Conservation (phyloP, 2,329 filamentous ascomycete genomes). For the Fusarium annulatum region DNA sequence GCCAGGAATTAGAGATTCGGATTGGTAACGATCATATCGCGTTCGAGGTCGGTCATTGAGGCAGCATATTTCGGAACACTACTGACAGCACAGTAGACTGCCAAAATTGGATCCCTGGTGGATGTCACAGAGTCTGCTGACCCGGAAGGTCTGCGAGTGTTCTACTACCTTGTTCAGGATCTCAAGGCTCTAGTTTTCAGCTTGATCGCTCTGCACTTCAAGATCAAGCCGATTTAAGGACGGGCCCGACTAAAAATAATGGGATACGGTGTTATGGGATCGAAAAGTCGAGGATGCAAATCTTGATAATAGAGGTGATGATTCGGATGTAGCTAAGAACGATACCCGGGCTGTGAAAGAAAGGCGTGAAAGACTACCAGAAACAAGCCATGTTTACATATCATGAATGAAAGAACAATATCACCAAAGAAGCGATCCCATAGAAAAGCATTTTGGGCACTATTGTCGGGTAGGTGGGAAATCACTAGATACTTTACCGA, state of each 20-base stretch:
- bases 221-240: slow-evolving; percentile 80
- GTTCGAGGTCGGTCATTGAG: slow-evolving; percentile 77
- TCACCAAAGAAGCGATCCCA: background rate
- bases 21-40: slow-evolving; percentile 96
- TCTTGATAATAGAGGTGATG: background rate
- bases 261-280: slow-evolving; percentile 10
- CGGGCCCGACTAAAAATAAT: background rate
- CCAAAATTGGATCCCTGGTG: slow-evolving; percentile 96
- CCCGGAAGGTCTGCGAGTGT: slow-evolving; percentile 94
- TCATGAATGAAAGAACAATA: slow-evolving; percentile 4
- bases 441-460: background rate
- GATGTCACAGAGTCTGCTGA: slow-evolving; percentile 97
- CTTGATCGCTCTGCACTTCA: slow-evolving; percentile 96
- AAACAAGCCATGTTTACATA: slow-evolving; percentile 3
- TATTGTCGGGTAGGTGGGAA: background rate
- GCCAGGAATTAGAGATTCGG: slow-evolving; percentile 95
- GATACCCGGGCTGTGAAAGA: slow-evolving; percentile 35
- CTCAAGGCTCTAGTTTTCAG: slow-evolving; percentile 97
- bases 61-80: background rate
- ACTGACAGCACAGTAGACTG: slow-evolving; percentile 71
- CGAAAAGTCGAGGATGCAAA: background rate
- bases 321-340: slow-evolving; percentile 2
- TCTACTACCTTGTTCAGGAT: slow-evolving; percentile 98
- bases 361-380: slow-evolving; percentile 14
- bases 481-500: background rate